A percentile compares a stretch with the other conserved stretches of the same genome.
Evolutionary conservation across 179 eudicot genomes (phyloP).

Genomic region (Gypsophila paniculata): DNA sequence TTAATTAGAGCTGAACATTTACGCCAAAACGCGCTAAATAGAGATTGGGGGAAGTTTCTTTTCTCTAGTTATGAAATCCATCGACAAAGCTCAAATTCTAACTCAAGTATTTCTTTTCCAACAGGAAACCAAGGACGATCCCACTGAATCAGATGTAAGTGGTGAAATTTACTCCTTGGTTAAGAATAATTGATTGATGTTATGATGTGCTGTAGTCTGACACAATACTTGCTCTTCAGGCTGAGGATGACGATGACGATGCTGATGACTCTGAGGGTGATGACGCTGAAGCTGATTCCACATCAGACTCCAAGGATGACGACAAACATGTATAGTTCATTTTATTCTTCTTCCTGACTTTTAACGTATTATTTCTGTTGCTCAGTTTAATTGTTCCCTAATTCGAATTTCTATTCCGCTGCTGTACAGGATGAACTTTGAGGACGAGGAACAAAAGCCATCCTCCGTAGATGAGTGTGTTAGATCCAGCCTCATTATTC

Average conservation of each 20-base stretch:
- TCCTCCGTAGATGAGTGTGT: constrained; percentile 14
- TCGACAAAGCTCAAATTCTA: not conserved
- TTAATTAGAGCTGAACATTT: not conserved
- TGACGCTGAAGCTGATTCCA: constrained; percentile 30
- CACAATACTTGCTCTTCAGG: constrained; percentile 32
- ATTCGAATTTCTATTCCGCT: not conserved
- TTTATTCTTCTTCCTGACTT: not conserved
- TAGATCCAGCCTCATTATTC: constrained; percentile 21
- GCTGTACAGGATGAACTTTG: constrained; percentile 36
- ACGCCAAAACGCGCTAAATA: not conserved
- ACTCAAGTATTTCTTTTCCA: constrained; percentile 15
- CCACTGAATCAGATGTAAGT: constrained; percentile 77
- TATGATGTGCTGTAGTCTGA: not conserved
- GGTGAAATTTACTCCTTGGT: not conserved
- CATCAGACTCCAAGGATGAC: constrained; percentile 39
- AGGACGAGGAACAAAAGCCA: constrained; percentile 9
- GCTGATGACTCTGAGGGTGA: constrained; percentile 31
- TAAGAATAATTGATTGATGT: not conserved
- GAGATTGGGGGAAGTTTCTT: not conserved
- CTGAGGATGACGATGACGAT: constrained; percentile 51
- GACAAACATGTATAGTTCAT: constrained; percentile 40
- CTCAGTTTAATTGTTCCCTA: not conserved
- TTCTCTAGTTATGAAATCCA: no score
- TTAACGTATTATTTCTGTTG: not conserved
- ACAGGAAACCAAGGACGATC: constrained; percentile 70